Evolutionary conservation across 495 filamentous ascomycete genomes (phyloP).

Genomic region (Hyaloscypha hepaticicola): DNA sequence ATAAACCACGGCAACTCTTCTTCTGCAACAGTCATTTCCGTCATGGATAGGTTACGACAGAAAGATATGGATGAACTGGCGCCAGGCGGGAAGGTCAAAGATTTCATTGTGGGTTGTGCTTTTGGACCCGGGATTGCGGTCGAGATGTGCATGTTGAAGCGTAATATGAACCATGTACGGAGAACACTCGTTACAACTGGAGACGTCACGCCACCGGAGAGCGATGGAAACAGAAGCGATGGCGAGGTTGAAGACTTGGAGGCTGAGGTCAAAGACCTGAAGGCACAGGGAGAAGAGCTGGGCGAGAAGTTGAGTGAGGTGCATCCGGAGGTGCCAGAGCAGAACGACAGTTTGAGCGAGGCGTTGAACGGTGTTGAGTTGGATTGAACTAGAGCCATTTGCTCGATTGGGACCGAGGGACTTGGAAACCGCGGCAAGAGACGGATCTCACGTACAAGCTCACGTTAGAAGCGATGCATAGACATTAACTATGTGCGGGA

Average conservation of each 20-base stretch:
- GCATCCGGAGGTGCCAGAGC: conserved; percentile 24
- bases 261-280: conserved; percentile 18
- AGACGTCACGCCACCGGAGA: conserved; percentile 27
- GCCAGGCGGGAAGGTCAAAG: conserved; percentile 43
- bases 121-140: conserved; percentile 65
- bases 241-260: conserved; percentile 26
- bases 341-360: conserved; percentile 41
- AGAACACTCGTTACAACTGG: conserved; percentile 21
- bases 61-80: conserved; percentile 56
- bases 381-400: conserved; percentile 32
- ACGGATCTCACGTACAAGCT: not conserved
- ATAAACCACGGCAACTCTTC: conserved; percentile 62
- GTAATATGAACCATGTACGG: conserved; percentile 32
- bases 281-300: conserved; percentile 17
- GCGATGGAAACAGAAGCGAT: conserved; percentile 31
- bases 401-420: no score
- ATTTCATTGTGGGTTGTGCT: conserved; percentile 61
- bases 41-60: conserved; percentile 55
- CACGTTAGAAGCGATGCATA: not conserved
- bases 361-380: conserved; percentile 45
- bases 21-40: conserved; percentile 59
- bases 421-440: not conserved
- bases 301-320: conserved; percentile 18
- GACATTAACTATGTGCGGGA: not conserved
- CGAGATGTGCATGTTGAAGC: conserved; percentile 61